phyloP scores from a whole-genome alignment of 176 grass and related monocot genomes.

The Tuctoria greenei region DNA sequence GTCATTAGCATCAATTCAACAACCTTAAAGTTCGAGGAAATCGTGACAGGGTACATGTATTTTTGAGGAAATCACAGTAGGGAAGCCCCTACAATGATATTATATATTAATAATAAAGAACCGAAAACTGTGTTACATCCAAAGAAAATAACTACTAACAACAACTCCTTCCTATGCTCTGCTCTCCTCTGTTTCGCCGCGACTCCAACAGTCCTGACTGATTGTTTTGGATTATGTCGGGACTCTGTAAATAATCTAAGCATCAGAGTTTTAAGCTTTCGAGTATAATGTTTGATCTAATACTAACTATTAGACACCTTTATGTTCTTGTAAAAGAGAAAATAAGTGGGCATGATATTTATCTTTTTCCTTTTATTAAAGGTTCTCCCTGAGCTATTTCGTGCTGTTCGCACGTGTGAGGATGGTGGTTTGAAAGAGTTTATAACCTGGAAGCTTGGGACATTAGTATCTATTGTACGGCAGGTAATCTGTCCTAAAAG shows the following conservation, averaged over 20 bases:
- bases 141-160: no score
- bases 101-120: no score
- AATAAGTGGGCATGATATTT: conserved; percentile 25
- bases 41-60: no score
- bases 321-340: conserved; percentile 21
- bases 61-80: no score
- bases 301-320: neutral
- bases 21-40: no score
- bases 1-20: neutral
- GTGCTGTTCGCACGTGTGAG: conserved; percentile 89
- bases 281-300: conserved; percentile 26
- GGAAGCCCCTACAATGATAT: no score
- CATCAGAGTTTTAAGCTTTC: conserved; percentile 21
- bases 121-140: no score
- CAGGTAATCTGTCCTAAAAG: conserved; percentile 56
- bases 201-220: no score
- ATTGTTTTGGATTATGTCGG: neutral
- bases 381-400: conserved; percentile 96
- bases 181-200: no score
- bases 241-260: neutral
- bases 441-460: conserved; percentile 98
- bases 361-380: conserved; percentile 44
- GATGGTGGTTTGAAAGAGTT: conserved; percentile 97
- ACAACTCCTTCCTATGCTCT: no score
- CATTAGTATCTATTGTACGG: conserved; percentile 89